Conservation (phyloP, 345 rosid genomes). For the Salix viminalis region DNA sequence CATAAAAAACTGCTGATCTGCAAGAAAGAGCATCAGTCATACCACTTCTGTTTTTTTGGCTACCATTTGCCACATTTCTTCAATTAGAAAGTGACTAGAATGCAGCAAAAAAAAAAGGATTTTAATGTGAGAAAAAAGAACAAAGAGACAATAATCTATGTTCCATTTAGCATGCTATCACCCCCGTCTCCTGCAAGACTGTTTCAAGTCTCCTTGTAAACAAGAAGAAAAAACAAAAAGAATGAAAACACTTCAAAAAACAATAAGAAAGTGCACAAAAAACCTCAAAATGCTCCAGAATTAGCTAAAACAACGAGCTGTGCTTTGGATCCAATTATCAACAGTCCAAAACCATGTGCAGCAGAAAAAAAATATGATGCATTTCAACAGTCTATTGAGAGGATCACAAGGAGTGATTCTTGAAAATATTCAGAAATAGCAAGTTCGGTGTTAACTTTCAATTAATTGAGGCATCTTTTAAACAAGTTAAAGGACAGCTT, state of each 20-base stretch:
- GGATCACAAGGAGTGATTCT: neutral
- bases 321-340: neutral
- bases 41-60: conserved; percentile 1
- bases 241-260: neutral
- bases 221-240: neutral
- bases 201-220: neutral
- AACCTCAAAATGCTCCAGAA: neutral
- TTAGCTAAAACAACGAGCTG: neutral
- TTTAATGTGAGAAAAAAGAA: neutral
- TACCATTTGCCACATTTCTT: neutral
- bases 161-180: neutral
- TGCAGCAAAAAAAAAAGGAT: neutral
- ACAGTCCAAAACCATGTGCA: neutral
- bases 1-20: conserved; percentile 68
- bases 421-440: neutral
- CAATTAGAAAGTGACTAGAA: neutral
- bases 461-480: neutral
- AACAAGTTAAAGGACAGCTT: neutral
- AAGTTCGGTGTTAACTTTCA: neutral
- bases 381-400: neutral
- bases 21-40: conserved; percentile 32
- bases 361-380: neutral
- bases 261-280: too few species aligned
- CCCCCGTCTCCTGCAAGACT: neutral
- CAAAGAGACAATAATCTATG: neutral